phyloP scores from a whole-genome alignment of 2,329 filamentous ascomycete genomes.

The Ramularia endophylla region DNA sequence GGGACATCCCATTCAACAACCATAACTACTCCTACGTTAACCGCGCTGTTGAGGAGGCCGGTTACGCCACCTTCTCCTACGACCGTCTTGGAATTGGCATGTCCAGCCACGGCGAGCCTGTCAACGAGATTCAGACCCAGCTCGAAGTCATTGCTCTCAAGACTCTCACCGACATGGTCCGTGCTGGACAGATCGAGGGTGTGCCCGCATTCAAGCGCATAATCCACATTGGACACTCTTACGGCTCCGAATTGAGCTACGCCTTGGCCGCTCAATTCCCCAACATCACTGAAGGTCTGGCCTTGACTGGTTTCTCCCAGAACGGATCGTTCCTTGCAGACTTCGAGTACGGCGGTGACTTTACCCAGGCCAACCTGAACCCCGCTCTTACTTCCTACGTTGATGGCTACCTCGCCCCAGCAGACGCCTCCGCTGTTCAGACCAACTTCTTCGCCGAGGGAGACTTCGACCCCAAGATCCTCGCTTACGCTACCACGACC shows the following conservation, averaged over 20 bases:
- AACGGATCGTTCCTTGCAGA: constrained; percentile 40
- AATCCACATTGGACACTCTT: constrained; percentile 59
- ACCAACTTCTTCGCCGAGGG: constrained; percentile 45
- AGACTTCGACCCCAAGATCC: constrained; percentile 51
- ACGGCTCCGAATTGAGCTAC: constrained; percentile 55
- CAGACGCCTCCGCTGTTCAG: constrained; percentile 45
- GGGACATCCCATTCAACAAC: constrained; percentile 51
- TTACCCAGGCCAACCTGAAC: constrained; percentile 28
- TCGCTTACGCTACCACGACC: constrained; percentile 40
- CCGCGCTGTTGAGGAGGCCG: constrained; percentile 47
- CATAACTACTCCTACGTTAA: constrained; percentile 60
- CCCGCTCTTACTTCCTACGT: constrained; percentile 27
- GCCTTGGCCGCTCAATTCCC: constrained; percentile 49
- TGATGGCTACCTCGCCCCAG: constrained; percentile 50
- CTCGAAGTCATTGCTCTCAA: constrained; percentile 55
- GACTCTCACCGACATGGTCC: constrained; percentile 47
- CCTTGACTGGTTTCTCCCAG: constrained; percentile 56
- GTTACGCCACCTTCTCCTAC: constrained; percentile 55
- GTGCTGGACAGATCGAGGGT: constrained; percentile 40
- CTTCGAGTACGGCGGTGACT: constrained; percentile 28
- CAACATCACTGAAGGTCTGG: constrained; percentile 50
- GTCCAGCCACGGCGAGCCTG: constrained; percentile 53
- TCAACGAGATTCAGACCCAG: constrained; percentile 54
- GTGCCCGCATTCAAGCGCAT: constrained; percentile 41
- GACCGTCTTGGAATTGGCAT: constrained; percentile 58